phyloP scores from a whole-genome alignment of 2,329 filamentous ascomycete genomes.

The Pezicula carpinea region DNA sequence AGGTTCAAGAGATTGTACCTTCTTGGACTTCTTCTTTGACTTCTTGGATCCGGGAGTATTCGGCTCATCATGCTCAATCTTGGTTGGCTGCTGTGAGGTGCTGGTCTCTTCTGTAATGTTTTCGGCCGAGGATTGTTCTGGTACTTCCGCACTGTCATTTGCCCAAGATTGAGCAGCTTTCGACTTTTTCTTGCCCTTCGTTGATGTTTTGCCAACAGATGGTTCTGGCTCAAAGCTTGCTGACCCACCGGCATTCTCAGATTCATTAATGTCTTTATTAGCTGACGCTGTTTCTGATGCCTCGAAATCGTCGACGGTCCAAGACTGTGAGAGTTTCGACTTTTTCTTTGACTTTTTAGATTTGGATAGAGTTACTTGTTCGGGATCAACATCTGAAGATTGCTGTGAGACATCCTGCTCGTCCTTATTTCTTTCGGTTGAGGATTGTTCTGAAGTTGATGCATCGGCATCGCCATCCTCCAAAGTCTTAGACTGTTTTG shows the following conservation, averaged over 20 bases:
- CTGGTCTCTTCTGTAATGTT: too few species aligned
- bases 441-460: not conserved
- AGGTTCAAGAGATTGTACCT: not conserved
- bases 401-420: not conserved
- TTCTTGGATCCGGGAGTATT: not conserved
- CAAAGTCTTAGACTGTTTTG: not conserved
- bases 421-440: not conserved
- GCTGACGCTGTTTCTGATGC: not conserved
- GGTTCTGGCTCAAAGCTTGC: not conserved
- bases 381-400: not conserved
- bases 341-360: slow-evolving; percentile 5
- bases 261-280: not conserved
- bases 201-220: too few species aligned
- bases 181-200: too few species aligned
- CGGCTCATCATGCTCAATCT: not conserved
- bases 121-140: too few species aligned
- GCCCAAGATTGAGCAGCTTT: too few species aligned
- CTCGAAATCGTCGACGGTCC: not conserved
- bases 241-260: not conserved
- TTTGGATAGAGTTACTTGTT: not conserved
- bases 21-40: not conserved
- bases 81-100: too few species aligned
- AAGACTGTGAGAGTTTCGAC: not conserved
- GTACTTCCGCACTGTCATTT: too few species aligned
- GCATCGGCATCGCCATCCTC: not conserved